Evolutionary conservation across 257 asterid species (phyloP).

Genomic region (Paulownia fortunei): DNA sequence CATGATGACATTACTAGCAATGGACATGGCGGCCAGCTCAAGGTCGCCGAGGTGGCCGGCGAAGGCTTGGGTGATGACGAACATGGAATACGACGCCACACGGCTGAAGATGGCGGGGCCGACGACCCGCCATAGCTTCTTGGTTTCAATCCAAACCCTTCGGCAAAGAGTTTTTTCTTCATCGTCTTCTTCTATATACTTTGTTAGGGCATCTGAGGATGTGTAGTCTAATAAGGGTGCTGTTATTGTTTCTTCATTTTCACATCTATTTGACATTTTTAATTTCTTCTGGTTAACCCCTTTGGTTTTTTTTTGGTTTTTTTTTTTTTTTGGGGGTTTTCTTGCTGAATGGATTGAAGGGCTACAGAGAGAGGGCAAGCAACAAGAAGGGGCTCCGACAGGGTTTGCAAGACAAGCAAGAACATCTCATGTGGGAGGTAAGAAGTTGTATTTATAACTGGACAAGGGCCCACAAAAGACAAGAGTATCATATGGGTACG

Average conservation of each 20-base stretch:
- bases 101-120: conserved; percentile 92
- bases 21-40: conserved; percentile 86
- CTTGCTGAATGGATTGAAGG: too few relatives aligned
- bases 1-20: conserved; percentile 60
- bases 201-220: background rate
- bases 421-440: background rate
- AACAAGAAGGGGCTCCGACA: too few relatives aligned
- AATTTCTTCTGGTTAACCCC: too few relatives aligned
- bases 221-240: conserved; percentile 49
- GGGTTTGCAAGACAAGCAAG: background rate
- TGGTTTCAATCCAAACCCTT: conserved; percentile 66
- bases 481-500: too few relatives aligned
- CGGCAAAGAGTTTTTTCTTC: conserved; percentile 17
- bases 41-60: conserved; percentile 92
- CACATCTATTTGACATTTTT: conserved; percentile 39
- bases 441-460: background rate
- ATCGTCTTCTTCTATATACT: conserved; percentile 1
- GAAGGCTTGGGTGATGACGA: conserved; percentile 76
- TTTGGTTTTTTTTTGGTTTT: background rate
- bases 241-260: conserved; percentile 35
- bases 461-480: background rate
- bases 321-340: too few relatives aligned
- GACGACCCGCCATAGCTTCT: conserved; percentile 81
- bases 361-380: too few relatives aligned
- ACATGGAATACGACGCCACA: conserved; percentile 68